These are phyloP conservation scores for Thielaviopsis euricoi DNA, from an alignment of 2,329 filamentous ascomycete species.

Conservation along the genomic window DNA sequence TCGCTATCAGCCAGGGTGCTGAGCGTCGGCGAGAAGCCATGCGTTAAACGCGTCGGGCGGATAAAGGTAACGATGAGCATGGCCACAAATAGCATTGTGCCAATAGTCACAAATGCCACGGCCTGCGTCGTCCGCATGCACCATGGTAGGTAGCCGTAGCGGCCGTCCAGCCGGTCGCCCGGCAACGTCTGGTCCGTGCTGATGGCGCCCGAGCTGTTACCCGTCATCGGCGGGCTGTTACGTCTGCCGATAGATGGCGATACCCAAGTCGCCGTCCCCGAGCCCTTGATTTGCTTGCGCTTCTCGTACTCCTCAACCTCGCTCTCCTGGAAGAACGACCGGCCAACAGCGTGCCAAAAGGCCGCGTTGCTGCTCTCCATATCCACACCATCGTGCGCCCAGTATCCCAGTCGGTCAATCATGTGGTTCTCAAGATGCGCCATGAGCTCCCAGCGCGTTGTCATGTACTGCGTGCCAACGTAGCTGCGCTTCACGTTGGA, in stretches of 20 bases:
- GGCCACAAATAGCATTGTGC: conserved; percentile 45
- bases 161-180: conserved; percentile 11
- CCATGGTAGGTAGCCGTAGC: conserved; percentile 57
- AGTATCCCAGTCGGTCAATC: conserved; percentile 68
- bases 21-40: conserved; percentile 58
- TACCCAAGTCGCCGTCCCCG: neutral
- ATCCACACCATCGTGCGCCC: conserved; percentile 29
- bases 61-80: conserved; percentile 68
- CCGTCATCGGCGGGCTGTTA: neutral
- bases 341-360: conserved; percentile 64
- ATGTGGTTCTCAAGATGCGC: conserved; percentile 37
- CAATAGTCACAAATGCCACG: conserved; percentile 46
- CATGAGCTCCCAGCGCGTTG: conserved; percentile 34
- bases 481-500: conserved; percentile 67
- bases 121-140: conserved; percentile 52
- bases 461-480: conserved; percentile 45
- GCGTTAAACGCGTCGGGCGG: conserved; percentile 43
- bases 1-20: conserved; percentile 38
- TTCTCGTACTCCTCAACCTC: conserved; percentile 3
- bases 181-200: conserved; percentile 1
- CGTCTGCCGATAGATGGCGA: neutral
- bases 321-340: conserved; percentile 16
- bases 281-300: conserved; percentile 1
- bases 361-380: conserved; percentile 44
- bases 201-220: neutral